These are phyloP conservation scores for Russula compacta DNA, from an alignment of 768 basidiomycete genomes.

Conservation along the genomic window DNA sequence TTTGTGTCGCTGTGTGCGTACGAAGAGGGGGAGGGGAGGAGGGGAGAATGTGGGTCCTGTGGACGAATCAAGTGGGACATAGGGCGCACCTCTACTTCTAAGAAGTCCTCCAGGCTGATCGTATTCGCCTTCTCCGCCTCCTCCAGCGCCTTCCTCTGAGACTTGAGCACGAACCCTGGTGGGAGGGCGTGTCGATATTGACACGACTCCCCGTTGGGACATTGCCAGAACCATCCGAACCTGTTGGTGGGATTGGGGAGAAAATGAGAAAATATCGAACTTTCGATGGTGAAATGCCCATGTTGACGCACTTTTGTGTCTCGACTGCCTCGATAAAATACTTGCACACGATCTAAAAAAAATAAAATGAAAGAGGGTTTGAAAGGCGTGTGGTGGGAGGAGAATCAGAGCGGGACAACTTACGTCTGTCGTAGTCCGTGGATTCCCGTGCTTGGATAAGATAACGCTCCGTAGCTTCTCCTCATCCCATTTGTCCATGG, in stretches of 20 bases:
- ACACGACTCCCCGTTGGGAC: conserved; percentile 81
- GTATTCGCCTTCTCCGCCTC: conserved; percentile 83
- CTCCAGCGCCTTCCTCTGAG: conserved; percentile 84
- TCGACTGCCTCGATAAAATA: conserved; percentile 96
- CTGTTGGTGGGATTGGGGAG: conserved; percentile 24
- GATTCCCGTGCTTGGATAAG: conserved; percentile 79
- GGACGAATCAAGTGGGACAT: background rate
- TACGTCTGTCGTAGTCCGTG: conserved; percentile 86
- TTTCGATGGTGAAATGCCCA: background rate
- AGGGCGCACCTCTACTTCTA: conserved; percentile 82
- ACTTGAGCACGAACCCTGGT: conserved; percentile 91
- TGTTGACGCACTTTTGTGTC: conserved; percentile 49
- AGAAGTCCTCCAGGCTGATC: conserved; percentile 93
- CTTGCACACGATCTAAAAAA: conserved; percentile 87
- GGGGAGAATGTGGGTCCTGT: background rate
- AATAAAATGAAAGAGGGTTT: background rate
- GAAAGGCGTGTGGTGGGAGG: background rate
- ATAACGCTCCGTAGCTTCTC: conserved; percentile 89
- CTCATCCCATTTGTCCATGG: conserved; percentile 98
- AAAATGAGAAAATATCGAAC: background rate
- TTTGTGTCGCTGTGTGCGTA: conserved; percentile 71
- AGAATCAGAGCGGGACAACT: conserved; percentile 21
- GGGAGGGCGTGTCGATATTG: conserved; percentile 94
- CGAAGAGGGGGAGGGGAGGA: background rate
- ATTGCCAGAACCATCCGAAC: conserved; percentile 96